Conservation (phyloP, 108 stramenopile species). For the Discostella pseudostelligera region DNA sequence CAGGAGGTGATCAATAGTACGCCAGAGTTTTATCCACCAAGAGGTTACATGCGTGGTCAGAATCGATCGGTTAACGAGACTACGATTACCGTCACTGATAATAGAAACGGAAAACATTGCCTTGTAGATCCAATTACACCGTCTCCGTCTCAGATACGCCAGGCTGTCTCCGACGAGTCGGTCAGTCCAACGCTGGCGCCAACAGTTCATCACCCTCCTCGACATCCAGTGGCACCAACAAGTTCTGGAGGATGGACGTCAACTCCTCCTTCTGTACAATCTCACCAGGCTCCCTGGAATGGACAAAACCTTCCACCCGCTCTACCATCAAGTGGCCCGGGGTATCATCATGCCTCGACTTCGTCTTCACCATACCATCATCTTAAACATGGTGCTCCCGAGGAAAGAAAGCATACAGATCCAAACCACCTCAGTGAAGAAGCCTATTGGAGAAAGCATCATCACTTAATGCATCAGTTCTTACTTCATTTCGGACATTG, state of each 20-base stretch:
- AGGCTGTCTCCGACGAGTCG: conserved; percentile 26
- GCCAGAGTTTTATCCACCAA: conserved; percentile 26
- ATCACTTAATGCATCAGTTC: conserved; percentile 27
- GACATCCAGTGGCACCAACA: conserved; percentile 1
- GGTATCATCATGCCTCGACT: conserved; percentile 5
- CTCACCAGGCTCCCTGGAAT: not conserved
- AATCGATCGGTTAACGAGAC: not conserved
- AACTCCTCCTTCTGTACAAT: conserved; percentile 24
- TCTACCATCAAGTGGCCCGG: conserved; percentile 1
- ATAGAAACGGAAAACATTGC: not conserved
- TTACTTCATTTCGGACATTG: conserved; percentile 36
- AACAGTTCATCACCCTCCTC: conserved; percentile 12
- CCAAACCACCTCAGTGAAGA: not conserved
- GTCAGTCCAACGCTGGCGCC: conserved; percentile 18
- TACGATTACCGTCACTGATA: not conserved
- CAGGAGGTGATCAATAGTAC: not conserved
- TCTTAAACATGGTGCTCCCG: conserved; percentile 2
- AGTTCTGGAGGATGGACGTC: conserved; percentile 12
- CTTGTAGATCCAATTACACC: conserved; percentile 23
- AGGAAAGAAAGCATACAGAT: not conserved
- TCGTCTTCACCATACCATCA: conserved; percentile 22
- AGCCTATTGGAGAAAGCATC: conserved; percentile 22
- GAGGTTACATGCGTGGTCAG: conserved; percentile 10
- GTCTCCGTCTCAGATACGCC: conserved; percentile 17
- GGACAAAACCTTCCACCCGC: conserved; percentile 17